Base-by-base conservation (phyloP, 306 rosid species). In the Vigna hirtella region DNA sequence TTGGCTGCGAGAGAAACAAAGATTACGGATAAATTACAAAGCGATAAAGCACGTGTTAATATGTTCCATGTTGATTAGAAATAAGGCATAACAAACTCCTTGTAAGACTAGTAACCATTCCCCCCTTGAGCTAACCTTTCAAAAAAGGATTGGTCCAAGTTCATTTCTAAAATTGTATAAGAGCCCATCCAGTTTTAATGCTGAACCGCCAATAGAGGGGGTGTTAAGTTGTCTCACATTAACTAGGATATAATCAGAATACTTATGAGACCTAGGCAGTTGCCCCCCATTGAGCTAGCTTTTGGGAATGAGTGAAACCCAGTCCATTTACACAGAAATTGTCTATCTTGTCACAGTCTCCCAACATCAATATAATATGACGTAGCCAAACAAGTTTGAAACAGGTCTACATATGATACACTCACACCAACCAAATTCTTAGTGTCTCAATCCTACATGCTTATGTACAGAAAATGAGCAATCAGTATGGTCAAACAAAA, bases 1-100 rank as follows among this genome's bases (percentile, higher is more conserved):
- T 75, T 82, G 82, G 86, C 98, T 93, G 90, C 78, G 34, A 71
- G 51, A 84, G 73, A 76, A 58, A 58, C 38, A 87, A 20, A 82
- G 6, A 63, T 86, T 22, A 82, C 62, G 76, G 61, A 53, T 49
- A 74, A 83, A 76, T 66, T 67, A 74, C 14, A 42, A 66, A 32
- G 65, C 40, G 61, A 82, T 69, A 77, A 30, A 11, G 42, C 70
- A 78, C 43, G 13, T 11, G 16, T 42, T 20, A 66, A 17, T 30
- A 42, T 5, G 72, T 18, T 18, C 53, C 18, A 42, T 17, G 20
- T 17, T 40, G 52, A 65, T 32, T 34, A 64, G 10, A 40, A 66
- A 42, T 18, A 42, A 4, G n/a, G 51, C 11, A 9, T 42, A 5
- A 34, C 42, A 43, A 42, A 42, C 11, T 66, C 53, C 53, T 18